phyloP scores from a whole-genome alignment of 768 basidiomycete genomes.

The Suillus alpinus region DNA sequence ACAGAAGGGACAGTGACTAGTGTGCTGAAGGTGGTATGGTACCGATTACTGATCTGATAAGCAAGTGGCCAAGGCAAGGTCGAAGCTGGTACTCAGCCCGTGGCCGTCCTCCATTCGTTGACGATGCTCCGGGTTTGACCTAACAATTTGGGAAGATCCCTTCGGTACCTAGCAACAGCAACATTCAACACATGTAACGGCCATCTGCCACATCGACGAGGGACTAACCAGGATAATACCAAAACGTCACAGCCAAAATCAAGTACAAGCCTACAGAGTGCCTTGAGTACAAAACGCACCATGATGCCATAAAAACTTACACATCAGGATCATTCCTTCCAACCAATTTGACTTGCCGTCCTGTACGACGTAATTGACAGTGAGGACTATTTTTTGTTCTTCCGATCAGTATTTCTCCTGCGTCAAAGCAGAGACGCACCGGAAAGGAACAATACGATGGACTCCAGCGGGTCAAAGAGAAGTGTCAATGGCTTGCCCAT shows the following conservation, averaged over 20 bases:
- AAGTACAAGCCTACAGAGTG: constrained; percentile 45
- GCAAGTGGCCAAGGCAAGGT: too few species aligned
- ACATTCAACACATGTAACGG: not conserved
- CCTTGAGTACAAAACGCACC: not conserved
- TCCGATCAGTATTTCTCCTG: not conserved
- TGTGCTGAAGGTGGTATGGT: not conserved
- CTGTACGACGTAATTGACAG: constrained; percentile 80
- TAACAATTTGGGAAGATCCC: constrained; percentile 1
- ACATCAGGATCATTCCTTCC: constrained; percentile 76
- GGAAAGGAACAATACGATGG: constrained; percentile 29
- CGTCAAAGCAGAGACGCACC: constrained; percentile 11
- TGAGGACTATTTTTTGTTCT: constrained; percentile 48
- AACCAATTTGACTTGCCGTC: constrained; percentile 93
- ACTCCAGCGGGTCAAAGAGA: constrained; percentile 87
- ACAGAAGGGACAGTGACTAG: not conserved
- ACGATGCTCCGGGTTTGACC: not conserved
- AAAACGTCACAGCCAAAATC: constrained; percentile 53
- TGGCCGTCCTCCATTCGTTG: too few species aligned
- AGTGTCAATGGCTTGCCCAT: constrained; percentile 77
- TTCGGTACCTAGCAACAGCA: not conserved
- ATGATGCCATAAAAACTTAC: constrained; percentile 29
- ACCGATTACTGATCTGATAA: not conserved
- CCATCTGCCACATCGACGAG: too few species aligned
- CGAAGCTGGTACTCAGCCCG: not conserved
- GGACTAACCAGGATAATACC: constrained; percentile 49